Base-by-base conservation (phyloP, 2,329 filamentous ascomycete species). In the Pseudopithomyces chartarum region DNA sequence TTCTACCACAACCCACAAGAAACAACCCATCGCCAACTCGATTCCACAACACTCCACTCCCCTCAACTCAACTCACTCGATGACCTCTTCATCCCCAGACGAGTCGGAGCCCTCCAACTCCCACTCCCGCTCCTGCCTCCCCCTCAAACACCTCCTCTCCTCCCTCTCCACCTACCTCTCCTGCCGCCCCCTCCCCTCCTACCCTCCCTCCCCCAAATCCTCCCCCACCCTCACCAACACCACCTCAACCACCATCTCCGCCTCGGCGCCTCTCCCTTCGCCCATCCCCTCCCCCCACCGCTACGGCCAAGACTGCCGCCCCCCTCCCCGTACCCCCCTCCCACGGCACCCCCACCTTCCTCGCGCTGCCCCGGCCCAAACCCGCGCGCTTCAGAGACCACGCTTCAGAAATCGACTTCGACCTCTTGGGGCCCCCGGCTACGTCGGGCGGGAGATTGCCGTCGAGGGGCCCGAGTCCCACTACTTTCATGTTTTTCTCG, bases 331-430 rank as follows among this genome's bases (percentile, higher is more conserved):
- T 46, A n/a, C 45, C 40, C 6, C 44, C 36, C 22, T 53, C 55
- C 8, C 44, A 53, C 38, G 44, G 50, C 44, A 57, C 50, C 5
- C 55, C 49, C 4, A 53, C 55, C 22, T 55, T 55, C 36, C 50
- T 52, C 26, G 52, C 52, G 2, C 47, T 49, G 5, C 43, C 50
- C 13, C 45, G 51, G 3, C 55, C 55, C 11, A 54, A 47, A 22
- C 51, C 51, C 6, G 39, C 38, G 2, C 64, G 65, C 45, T 68
- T 63, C 58, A 61, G 69, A 50, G 68, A 69, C 54, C 58, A 60
- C 33, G 60, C 61, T 15, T 66, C 66, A 0, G 66, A 67, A 23
- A 60, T 70, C 17, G 63, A 66, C 43, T 70, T 70, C 54, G 68
- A 70, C 26, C 61, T 70, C 20, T 45, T 44, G 15, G 65, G 65